Evolutionary conservation across 805 yeast genomes (phyloP).

Genomic region (Hanseniaspora singularis): DNA sequence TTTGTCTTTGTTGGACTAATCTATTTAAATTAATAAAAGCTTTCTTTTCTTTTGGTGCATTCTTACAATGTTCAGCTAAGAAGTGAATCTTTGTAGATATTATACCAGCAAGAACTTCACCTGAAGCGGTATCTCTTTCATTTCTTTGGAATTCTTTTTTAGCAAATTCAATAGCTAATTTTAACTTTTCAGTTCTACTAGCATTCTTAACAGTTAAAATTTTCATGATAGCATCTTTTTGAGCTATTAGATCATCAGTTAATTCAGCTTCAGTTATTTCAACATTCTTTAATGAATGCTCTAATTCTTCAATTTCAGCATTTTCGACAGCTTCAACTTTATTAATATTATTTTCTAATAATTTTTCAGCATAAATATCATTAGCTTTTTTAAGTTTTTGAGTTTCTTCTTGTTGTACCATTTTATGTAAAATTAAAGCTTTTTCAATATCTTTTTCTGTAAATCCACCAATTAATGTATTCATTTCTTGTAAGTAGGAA

Average conservation of each 20-base stretch:
- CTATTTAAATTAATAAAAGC: conserved; percentile 63
- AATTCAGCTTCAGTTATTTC: conserved; percentile 18
- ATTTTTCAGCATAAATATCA: conserved; percentile 2
- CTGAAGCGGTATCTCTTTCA: conserved; percentile 87
- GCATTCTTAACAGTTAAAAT: conserved; percentile 67
- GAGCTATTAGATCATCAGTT: conserved; percentile 38
- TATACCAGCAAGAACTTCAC: conserved; percentile 92
- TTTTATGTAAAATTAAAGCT: conserved; percentile 46
- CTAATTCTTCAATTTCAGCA: not conserved
- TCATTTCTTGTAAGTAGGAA: conserved; percentile 55
- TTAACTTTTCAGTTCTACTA: conserved; percentile 42
- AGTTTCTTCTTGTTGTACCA: conserved; percentile 29
- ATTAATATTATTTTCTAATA: not conserved
- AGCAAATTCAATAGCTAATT: conserved; percentile 52
- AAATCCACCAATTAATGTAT: conserved; percentile 49
- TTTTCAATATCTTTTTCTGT: conserved; percentile 57
- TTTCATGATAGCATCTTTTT: conserved; percentile 57
- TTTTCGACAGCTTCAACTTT: not conserved
- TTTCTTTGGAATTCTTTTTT: conserved; percentile 66
- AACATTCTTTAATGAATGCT: conserved; percentile 18
- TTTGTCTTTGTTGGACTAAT: conserved; percentile 82
- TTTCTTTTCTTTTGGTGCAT: conserved; percentile 58
- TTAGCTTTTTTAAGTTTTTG: not conserved
- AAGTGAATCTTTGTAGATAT: conserved; percentile 70
- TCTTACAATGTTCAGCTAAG: conserved; percentile 59